Percentiles rank a stretch among this genome's conserved stretches.
phyloP scores from a whole-genome alignment of 192 early-diverging fungal genomes.

The Paraglomus brasilianum region DNA sequence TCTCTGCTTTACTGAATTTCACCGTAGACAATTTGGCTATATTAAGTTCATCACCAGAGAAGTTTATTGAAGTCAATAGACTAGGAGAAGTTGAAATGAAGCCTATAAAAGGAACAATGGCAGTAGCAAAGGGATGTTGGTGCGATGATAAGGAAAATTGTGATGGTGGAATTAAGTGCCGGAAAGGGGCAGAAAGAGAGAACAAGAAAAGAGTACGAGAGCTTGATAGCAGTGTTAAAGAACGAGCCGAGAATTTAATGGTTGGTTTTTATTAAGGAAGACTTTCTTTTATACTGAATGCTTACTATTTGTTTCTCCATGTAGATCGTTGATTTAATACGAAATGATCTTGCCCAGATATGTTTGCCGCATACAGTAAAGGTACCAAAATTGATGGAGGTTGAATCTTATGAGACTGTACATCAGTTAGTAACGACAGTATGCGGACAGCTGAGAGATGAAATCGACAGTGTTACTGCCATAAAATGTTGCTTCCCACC shows the following conservation, averaged over 20 bases:
- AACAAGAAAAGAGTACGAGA: conserved; percentile 41
- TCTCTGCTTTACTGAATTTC: conserved; percentile 71
- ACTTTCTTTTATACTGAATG: conserved; percentile 2
- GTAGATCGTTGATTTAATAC: conserved; percentile 93
- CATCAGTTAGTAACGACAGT: conserved; percentile 94
- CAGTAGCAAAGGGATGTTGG: conserved; percentile 45
- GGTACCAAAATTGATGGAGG: conserved; percentile 82
- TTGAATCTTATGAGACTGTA: conserved; percentile 88
- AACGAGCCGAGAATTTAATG: conserved; percentile 97
- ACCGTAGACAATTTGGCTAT: conserved; percentile 34
- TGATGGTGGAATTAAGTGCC: conserved; percentile 35
- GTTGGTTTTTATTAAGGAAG: conserved; percentile 39
- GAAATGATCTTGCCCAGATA: conserved; percentile 86
- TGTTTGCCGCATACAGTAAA: conserved; percentile 61
- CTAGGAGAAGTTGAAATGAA: conserved; percentile 80
- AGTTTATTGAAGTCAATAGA: conserved; percentile 60
- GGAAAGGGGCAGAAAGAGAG: conserved; percentile 34
- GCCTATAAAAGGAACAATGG: conserved; percentile 90
- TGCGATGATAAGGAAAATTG: conserved; percentile 42
- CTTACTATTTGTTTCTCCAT: background rate
- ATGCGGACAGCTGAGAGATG: conserved; percentile 54
- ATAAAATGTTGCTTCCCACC: conserved; percentile 85
- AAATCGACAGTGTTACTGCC: conserved; percentile 67
- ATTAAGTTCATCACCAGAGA: conserved; percentile 67
- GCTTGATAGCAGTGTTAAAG: conserved; percentile 76